phyloP scores from a whole-genome alignment of 192 early-diverging fungal genomes.

The Rhizophagus sp. region DNA sequence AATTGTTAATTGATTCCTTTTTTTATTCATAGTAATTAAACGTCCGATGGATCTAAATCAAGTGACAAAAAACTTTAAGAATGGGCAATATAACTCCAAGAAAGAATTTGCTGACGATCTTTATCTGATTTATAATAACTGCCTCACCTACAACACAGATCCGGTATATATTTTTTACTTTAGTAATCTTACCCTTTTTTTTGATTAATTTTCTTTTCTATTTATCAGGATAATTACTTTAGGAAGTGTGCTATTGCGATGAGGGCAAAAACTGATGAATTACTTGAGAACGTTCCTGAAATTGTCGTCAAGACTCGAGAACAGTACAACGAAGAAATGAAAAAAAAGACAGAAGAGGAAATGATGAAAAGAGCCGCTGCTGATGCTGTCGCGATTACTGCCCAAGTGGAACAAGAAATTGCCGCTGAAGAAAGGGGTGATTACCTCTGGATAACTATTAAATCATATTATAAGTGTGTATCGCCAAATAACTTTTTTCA shows the following conservation, averaged over 20 bases:
- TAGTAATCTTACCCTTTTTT: background rate
- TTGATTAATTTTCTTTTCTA: slow-evolving; percentile 3
- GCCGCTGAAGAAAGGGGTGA: background rate
- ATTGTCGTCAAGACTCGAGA: slow-evolving; percentile 68
- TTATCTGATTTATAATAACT: slow-evolving; percentile 90
- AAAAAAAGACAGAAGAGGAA: slow-evolving; percentile 29
- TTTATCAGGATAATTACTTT: slow-evolving; percentile 73
- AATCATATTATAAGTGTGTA: background rate
- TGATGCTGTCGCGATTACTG: slow-evolving; percentile 39
- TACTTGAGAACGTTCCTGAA: slow-evolving; percentile 84
- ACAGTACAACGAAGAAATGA: slow-evolving; percentile 28
- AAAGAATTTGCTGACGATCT: slow-evolving; percentile 85
- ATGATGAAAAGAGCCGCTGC: slow-evolving; percentile 32
- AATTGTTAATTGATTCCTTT: background rate
- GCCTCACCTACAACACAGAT: slow-evolving; percentile 86
- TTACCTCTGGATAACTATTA: background rate
- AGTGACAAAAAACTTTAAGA: slow-evolving; percentile 86
- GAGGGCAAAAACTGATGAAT: slow-evolving; percentile 69
- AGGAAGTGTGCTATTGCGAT: slow-evolving; percentile 82
- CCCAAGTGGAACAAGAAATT: background rate
- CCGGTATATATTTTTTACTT: slow-evolving; percentile 45
- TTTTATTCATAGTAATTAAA: slow-evolving; percentile 69
- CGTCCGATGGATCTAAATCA: slow-evolving; percentile 94
- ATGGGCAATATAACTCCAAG: slow-evolving; percentile 82
- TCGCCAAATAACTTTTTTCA: background rate